Conservation (phyloP, 2,329 filamentous ascomycete genomes). For the Grosmannia huntii region DNA sequence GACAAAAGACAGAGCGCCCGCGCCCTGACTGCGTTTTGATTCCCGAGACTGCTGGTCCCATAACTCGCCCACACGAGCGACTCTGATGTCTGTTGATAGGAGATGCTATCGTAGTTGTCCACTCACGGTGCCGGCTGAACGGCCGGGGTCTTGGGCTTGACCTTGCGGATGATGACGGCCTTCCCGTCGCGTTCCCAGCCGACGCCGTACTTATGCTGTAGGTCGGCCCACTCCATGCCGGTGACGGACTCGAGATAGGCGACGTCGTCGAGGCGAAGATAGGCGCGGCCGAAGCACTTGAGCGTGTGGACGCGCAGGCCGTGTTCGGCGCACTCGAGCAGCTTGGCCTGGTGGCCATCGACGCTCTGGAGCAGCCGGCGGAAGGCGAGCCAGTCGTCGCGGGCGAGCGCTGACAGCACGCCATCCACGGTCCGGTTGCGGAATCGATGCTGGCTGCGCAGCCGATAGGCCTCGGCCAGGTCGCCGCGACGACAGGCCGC, state of each 20-base stretch:
- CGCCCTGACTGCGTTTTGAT: too few species aligned
- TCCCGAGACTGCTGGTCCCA: too few species aligned
- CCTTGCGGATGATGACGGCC: constrained; percentile 61
- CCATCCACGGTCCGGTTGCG: constrained; percentile 55
- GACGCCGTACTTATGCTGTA: constrained; percentile 57
- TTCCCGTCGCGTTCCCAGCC: constrained; percentile 71
- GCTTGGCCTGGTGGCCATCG: constrained; percentile 64
- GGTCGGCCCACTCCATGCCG: constrained; percentile 56
- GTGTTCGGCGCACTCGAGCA: constrained; percentile 73
- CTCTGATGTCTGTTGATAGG: too few species aligned
- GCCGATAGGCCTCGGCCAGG: constrained; percentile 57
- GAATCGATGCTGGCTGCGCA: constrained; percentile 49
- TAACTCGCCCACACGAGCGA: too few species aligned
- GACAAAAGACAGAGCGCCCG: too few species aligned
- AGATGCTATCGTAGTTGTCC: too few species aligned
- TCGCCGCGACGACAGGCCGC: constrained; percentile 73
- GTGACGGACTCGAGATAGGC: constrained; percentile 56
- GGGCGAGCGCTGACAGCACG: constrained; percentile 56
- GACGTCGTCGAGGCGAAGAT: constrained; percentile 55
- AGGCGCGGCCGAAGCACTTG: constrained; percentile 76
- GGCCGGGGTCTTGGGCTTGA: constrained; percentile 21
- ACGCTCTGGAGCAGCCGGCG: constrained; percentile 56
- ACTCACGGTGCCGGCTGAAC: not conserved
- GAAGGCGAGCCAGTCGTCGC: constrained; percentile 74
- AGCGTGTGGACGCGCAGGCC: constrained; percentile 63